Evolutionary conservation across 345 rosid genomes (phyloP).

Genomic region (Cardamine resedifolia): DNA sequence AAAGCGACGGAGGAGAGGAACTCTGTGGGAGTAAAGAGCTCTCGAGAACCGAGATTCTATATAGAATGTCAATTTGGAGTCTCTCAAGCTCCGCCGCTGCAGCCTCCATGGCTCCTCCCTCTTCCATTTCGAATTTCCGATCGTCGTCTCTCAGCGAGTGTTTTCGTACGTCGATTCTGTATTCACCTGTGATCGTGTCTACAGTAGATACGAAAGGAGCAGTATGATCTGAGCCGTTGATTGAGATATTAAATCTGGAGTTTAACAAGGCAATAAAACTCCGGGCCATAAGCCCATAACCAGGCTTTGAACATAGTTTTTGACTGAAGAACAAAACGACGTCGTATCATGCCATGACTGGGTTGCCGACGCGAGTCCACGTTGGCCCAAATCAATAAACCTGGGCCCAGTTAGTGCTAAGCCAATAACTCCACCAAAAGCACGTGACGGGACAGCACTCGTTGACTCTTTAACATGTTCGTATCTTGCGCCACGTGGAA

Average conservation of each 20-base stretch:
- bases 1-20: slow-evolving; percentile 25
- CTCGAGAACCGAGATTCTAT: slow-evolving; percentile 56
- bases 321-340: not conserved
- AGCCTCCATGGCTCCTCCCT: slow-evolving; percentile 43
- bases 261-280: not conserved
- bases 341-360: not conserved
- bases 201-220: not conserved
- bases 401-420: slow-evolving; percentile 19
- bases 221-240: slow-evolving; percentile 17
- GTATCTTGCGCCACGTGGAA: not conserved
- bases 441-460: slow-evolving; percentile 28
- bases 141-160: slow-evolving; percentile 10
- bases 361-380: slow-evolving; percentile 14
- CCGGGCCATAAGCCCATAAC: not conserved
- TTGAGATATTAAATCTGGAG: not conserved
- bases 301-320: not conserved
- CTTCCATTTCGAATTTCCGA: not conserved
- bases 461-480: slow-evolving; percentile 5
- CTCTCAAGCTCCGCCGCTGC: slow-evolving; percentile 59
- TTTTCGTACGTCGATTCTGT: not conserved
- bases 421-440: not conserved
- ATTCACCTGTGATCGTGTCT: not conserved
- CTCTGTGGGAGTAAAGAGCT: slow-evolving; percentile 35
- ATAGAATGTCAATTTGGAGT: slow-evolving; percentile 52
- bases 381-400: not conserved